Percentiles rank a stretch among this genome's conserved stretches.
These are phyloP conservation scores for Flaveria floridana DNA, from an alignment of 140 eudicot species.

Conservation along the genomic window DNA sequence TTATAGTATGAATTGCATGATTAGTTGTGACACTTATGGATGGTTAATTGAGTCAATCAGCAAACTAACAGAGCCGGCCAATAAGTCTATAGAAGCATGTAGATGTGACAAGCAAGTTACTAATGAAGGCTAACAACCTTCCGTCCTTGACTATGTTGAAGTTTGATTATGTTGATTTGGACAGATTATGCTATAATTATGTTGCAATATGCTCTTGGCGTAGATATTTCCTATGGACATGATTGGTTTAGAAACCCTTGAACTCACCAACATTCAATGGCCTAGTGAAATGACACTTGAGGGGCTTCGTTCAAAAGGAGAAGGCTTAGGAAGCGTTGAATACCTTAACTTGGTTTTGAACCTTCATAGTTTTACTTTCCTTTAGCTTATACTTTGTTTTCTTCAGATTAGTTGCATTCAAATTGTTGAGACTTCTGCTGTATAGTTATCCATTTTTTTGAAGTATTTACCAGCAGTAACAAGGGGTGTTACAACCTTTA, in stretches of 20 bases:
- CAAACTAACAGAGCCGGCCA: not conserved
- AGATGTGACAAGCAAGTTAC: conserved; percentile 4
- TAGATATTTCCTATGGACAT: not conserved
- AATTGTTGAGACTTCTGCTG: too few relatives aligned
- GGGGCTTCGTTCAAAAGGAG: too few relatives aligned
- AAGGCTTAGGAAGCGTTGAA: too few relatives aligned
- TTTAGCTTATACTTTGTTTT: too few relatives aligned
- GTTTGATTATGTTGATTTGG: not conserved
- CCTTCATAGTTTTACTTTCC: too few relatives aligned
- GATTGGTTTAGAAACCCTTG: not conserved
- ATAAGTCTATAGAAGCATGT: not conserved
- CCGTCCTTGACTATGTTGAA: conserved; percentile 1
- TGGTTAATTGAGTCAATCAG: not conserved
- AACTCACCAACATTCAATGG: not conserved
- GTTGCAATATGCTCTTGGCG: not conserved
- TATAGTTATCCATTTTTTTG: not conserved
- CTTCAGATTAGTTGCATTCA: too few relatives aligned
- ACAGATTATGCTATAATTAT: conserved; percentile 11
- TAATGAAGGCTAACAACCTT: not conserved
- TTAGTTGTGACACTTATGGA: not conserved
- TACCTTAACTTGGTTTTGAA: too few relatives aligned
- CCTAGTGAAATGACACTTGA: not conserved
- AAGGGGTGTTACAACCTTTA: too few relatives aligned
- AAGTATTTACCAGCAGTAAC: not conserved
- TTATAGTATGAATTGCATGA: not conserved